phyloP scores from a whole-genome alignment of 108 stramenopile genomes.

The Asterionellopsis glacialis region DNA sequence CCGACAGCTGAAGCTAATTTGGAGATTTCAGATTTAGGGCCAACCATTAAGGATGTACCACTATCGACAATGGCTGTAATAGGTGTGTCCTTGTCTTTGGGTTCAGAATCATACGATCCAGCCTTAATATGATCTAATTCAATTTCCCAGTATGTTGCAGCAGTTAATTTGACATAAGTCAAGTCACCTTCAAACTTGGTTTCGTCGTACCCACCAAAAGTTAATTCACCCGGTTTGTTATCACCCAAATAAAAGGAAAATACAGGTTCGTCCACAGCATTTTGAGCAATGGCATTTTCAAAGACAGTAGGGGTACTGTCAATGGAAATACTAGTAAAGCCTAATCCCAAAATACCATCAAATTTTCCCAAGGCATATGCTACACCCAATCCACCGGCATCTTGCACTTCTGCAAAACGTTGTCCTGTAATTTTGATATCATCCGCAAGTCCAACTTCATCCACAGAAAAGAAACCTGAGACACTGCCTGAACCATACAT shows the following conservation, averaged over 20 bases:
- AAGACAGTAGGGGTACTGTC: conserved; percentile 89
- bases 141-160: conserved; percentile 93
- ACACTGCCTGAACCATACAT: conserved; percentile 90
- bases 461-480: conserved; percentile 63
- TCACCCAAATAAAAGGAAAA: conserved; percentile 98
- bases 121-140: conserved; percentile 61
- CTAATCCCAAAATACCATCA: conserved; percentile 98
- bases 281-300: conserved; percentile 88
- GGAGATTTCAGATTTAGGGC: conserved; percentile 70
- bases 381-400: conserved; percentile 97
- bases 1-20: conserved; percentile 75
- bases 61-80: conserved; percentile 92
- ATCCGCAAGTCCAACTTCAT: conserved; percentile 65
- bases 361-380: conserved; percentile 94
- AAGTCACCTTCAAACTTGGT: conserved; percentile 71
- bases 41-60: conserved; percentile 92
- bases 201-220: conserved; percentile 91
- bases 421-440: conserved; percentile 62
- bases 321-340: conserved; percentile 87
- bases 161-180: conserved; percentile 62
- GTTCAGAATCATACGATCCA: conserved; percentile 32
- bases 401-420: conserved; percentile 83
- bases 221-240: conserved; percentile 89
- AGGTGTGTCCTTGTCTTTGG: conserved; percentile 12
- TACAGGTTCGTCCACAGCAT: conserved; percentile 60